phyloP scores from a whole-genome alignment of 2,329 filamentous ascomycete species.

The Bipolaris bicolor region DNA sequence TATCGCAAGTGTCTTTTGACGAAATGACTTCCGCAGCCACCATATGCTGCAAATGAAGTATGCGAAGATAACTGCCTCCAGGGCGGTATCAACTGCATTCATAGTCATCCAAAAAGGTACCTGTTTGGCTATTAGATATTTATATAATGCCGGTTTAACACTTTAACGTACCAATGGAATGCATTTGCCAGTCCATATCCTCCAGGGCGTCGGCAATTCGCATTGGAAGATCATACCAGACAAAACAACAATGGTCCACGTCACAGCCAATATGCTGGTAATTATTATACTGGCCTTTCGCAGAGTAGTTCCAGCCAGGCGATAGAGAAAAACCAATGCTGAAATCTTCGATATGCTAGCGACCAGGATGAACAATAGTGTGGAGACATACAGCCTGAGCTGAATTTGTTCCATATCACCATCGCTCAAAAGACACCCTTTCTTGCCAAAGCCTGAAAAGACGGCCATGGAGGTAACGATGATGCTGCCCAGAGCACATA shows the following conservation, averaged over 20 bases:
- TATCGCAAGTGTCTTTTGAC: constrained; percentile 24
- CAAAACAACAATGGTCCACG: constrained; percentile 30
- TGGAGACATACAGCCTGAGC: constrained; percentile 30
- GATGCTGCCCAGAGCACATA: constrained; percentile 33
- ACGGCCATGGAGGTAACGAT: constrained; percentile 31
- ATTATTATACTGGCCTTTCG: constrained; percentile 21
- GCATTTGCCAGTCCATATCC: constrained; percentile 30
- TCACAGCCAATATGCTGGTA: constrained; percentile 20
- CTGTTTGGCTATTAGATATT: constrained; percentile 2
- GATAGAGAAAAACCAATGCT: constrained; percentile 28
- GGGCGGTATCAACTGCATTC: constrained; percentile 23
- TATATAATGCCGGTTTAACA: background rate
- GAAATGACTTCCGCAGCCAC: constrained; percentile 20
- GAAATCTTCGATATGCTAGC: constrained; percentile 35
- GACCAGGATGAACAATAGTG: constrained; percentile 30
- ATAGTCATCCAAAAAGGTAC: constrained; percentile 32
- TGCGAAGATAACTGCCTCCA: constrained; percentile 27
- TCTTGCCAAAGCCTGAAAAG: constrained; percentile 27
- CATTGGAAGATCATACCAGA: constrained; percentile 33
- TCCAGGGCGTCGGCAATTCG: constrained; percentile 33
- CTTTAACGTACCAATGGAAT: constrained; percentile 28
- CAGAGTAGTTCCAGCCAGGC: constrained; percentile 19
- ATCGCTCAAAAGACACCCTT: constrained; percentile 17
- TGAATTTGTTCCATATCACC: constrained; percentile 19
- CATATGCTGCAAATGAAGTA: constrained; percentile 28